phyloP scores from a whole-genome alignment of 1,284 basidiomycete genomes.

The Sporisorium graminicola region DNA sequence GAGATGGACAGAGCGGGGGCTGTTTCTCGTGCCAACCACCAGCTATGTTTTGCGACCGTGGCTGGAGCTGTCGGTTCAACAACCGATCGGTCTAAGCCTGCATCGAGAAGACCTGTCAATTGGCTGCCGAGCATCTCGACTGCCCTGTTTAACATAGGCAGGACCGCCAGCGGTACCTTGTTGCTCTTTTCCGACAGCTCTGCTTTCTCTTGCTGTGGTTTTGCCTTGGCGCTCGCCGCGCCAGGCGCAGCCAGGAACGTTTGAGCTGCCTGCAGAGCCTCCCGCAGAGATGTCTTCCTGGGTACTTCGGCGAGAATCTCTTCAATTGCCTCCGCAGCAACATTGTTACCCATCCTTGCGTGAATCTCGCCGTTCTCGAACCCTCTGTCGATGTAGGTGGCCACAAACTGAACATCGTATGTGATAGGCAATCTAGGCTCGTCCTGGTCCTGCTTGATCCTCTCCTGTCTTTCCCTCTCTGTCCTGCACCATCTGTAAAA shows the following conservation, averaged over 20 bases:
- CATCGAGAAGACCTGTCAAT: constrained; percentile 20
- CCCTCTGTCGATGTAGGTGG: constrained; percentile 41
- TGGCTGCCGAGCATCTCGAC: constrained; percentile 23
- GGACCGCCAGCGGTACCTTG: constrained; percentile 14
- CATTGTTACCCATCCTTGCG: constrained; percentile 3
- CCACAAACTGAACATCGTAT: constrained; percentile 44
- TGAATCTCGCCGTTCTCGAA: constrained; percentile 31
- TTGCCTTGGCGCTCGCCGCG: not conserved
- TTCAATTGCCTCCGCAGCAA: constrained; percentile 8
- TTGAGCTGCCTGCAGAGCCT: constrained; percentile 13
- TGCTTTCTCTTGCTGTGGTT: not conserved
- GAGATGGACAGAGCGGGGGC: constrained; percentile 23
- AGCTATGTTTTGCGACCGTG: not conserved
- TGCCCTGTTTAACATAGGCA: constrained; percentile 14
- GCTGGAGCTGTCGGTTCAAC: not conserved
- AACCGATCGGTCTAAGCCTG: not conserved
- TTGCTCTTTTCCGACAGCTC: not conserved
- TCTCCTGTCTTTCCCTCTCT: constrained; percentile 52
- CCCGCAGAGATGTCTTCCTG: not conserved
- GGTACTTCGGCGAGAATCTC: not conserved
- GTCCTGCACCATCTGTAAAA: constrained; percentile 47
- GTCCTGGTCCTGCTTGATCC: constrained; percentile 52
- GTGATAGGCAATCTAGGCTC: constrained; percentile 46
- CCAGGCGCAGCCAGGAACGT: constrained; percentile 13
- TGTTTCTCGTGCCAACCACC: constrained; percentile 4